Base-by-base conservation (phyloP, 768 basidiomycete genomes). In the Coprinellus micaceus region DNA sequence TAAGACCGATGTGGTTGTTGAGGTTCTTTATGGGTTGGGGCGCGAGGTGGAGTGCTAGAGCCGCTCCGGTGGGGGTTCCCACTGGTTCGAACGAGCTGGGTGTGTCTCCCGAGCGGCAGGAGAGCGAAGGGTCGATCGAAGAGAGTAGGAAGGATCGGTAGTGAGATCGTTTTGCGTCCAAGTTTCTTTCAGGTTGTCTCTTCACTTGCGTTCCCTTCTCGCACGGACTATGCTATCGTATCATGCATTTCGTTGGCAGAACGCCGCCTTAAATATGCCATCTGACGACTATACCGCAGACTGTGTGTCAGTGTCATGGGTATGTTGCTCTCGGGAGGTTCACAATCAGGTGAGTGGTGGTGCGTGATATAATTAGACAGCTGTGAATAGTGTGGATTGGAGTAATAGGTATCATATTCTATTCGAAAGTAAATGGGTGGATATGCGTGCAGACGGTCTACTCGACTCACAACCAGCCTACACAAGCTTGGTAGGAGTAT, bases 11-110 rank as follows among this genome's bases (percentile, higher is more conserved):
- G 77, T 91, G 89, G 89, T 66, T 90, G 53, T 70, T 91, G 63
- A 75, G 79, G 63, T 82, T 90, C 70, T 88, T 91, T 67, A 89
- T 84, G 45, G 86, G 85, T 57, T 90, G 87, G 88, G 86, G 84
- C 6, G 81, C 82, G 39, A 79, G 77, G 60, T 82, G 87, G 82
- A 80, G 80, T 51, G 77, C 79, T 9, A 51, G 49, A 26, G 50
- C 47, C 62, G 24, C 46, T 30, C 30, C 25, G 44, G 33, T 40
- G 33, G 33, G 7, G 50, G 52, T 24, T n/a, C n/a, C n/a, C n/a
- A 19, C 41, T 26, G 37, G 44, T n/a, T 9, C 17, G 17, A 45
- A 17, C 25, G 22, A 33, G 44, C 49, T n/a, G 28, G 9, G 6
- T 17, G 26, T 7, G 44, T 41, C 19, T 25, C 15, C 22, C 11